Evolutionary conservation across 169 alveolate species (phyloP), one percentile per base, ranked within the genome.

Genomic region (Plasmodium adleri): DNA sequence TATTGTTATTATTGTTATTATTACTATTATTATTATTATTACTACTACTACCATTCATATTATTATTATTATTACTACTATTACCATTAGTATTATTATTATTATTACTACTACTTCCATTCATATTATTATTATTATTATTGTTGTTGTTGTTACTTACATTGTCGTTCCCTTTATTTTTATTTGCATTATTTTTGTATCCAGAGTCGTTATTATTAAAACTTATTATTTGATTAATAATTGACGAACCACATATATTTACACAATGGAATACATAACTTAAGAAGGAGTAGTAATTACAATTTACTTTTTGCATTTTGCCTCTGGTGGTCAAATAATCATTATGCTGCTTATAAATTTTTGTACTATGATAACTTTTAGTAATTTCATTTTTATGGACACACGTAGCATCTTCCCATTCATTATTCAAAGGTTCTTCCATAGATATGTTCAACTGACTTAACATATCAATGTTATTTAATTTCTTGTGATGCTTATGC

Each of bases 211-310:
- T 39, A 43, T 26, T 59, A 70, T 71, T 70, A 43, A 83, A 15
- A 24, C 24, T 70, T 20, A 71, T 22, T 56, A 83, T 83, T 68
- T 70, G 91, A 24, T 50, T 83, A 83, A 83, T 68, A 83, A 83
- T 39, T 4, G 85, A 70, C 9, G 91, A 83, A 15, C 91, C 91
- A 58, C 83, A 83, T 20, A 68, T 58, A 52, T 59, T 45, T 28
- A 83, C 86, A 70, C 91, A 83, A 15, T 83, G 68, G 47, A 83
- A 83, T 15, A 83, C 28, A 17, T 83, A 83, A 39, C 58, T 68
- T 60, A 67, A 58, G 45, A 83, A 70, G 12, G 83, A 75, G 45
- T 83, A 20, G 45, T 83, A 83, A 17, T 67, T 83, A 22, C 91
- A 56, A 60, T 71, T 83, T 26, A 70, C 67, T 43, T 64, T 71